Percentiles rank a stretch among this genome's conserved stretches.
Evolutionary conservation across 805 yeast genomes (phyloP).

Genomic region (Cyberlindnera bimundalis): DNA sequence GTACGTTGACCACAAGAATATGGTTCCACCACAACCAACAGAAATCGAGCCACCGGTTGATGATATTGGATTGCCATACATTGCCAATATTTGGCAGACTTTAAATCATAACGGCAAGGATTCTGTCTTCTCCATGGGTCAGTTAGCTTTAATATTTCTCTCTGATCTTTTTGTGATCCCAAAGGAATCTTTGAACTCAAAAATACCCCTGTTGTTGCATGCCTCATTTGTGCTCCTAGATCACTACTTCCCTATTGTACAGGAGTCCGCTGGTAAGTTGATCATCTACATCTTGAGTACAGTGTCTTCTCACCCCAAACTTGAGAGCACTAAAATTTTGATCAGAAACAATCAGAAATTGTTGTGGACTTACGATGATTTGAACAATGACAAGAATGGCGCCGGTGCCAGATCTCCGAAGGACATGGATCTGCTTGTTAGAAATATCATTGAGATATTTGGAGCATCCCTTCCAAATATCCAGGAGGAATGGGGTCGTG

Average conservation of each 20-base stretch:
- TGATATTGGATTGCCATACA: slow-evolving; percentile 56
- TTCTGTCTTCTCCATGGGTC: slow-evolving; percentile 82
- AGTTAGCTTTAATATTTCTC: slow-evolving; percentile 76
- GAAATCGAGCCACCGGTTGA: slow-evolving; percentile 31
- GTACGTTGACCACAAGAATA: slow-evolving; percentile 76
- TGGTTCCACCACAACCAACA: slow-evolving; percentile 70
- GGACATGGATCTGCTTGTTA: slow-evolving; percentile 72
- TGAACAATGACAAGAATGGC: slow-evolving; percentile 70
- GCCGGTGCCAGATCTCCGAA: slow-evolving; percentile 87
- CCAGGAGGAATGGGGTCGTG: slow-evolving; percentile 81
- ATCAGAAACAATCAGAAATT: slow-evolving; percentile 47
- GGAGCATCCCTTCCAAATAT: slow-evolving; percentile 43
- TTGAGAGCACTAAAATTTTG: slow-evolving; percentile 53
- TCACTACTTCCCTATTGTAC: slow-evolving; percentile 80
- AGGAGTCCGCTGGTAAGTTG: slow-evolving; percentile 77
- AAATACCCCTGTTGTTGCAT: slow-evolving; percentile 73
- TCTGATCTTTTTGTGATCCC: slow-evolving; percentile 75
- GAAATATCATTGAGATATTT: slow-evolving; percentile 60
- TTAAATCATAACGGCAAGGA: slow-evolving; percentile 59
- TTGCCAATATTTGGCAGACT: slow-evolving; percentile 63
- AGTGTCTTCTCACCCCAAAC: slow-evolving; percentile 47
- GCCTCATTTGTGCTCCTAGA: slow-evolving; percentile 78
- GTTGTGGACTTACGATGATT: slow-evolving; percentile 85
- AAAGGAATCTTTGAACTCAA: slow-evolving; percentile 54
- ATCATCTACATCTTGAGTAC: slow-evolving; percentile 67